phyloP scores from a whole-genome alignment of 116 monocot species.

The Cymodocea nodosa region DNA sequence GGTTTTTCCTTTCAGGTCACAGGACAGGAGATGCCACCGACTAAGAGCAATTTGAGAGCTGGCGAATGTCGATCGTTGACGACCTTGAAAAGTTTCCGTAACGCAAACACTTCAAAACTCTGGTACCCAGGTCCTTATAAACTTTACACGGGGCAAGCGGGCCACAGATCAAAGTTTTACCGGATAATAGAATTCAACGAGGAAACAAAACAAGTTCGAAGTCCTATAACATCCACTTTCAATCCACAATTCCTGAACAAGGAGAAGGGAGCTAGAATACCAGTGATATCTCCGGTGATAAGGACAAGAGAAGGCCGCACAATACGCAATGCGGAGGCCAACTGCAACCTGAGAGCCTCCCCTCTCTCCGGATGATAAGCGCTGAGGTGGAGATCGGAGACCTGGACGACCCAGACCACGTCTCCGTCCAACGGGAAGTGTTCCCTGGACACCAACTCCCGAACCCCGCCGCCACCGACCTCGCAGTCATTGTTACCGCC shows the following conservation, averaged over 20 bases:
- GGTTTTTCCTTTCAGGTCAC: no score
- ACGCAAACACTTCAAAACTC: no score
- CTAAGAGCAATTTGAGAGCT: no score
- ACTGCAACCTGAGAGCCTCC: constrained; percentile 27
- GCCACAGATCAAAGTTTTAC: neutral
- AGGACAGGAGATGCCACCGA: no score
- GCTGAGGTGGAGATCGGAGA: constrained; percentile 75
- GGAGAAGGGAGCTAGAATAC: constrained; percentile 9
- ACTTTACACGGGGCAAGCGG: neutral
- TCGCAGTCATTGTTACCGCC: neutral
- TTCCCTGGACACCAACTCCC: constrained; percentile 29
- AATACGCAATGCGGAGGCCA: constrained; percentile 43
- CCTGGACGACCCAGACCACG: constrained; percentile 73
- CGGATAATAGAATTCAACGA: neutral
- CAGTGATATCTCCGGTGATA: constrained; percentile 74
- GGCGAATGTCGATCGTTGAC: no score
- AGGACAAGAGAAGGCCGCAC: constrained; percentile 52
- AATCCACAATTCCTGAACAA: neutral
- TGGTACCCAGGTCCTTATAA: neutral
- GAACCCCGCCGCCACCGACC: neutral
- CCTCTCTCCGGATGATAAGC: constrained; percentile 44
- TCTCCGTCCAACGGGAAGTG: constrained; percentile 56
- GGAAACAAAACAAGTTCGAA: neutral
- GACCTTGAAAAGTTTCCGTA: no score
- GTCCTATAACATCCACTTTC: no score